These are phyloP conservation scores for Herpetospermum pedunculosum DNA, from an alignment of 306 rosid genomes.

Conservation along the genomic window DNA sequence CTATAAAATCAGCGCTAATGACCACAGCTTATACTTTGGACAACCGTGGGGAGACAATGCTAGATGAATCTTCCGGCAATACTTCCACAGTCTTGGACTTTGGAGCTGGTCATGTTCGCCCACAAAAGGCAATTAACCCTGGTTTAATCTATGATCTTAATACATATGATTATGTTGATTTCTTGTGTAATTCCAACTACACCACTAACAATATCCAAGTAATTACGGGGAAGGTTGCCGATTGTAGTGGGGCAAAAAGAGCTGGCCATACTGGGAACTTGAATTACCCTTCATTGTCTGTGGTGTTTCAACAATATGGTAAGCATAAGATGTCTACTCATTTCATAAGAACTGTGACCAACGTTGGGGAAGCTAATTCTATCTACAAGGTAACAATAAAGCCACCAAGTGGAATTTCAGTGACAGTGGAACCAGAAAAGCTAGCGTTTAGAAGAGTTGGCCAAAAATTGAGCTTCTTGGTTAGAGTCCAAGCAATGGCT, in stretches of 20 bases:
- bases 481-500: conserved; percentile 56
- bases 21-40: conserved; percentile 73
- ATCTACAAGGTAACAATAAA: conserved; percentile 41
- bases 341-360: conserved; percentile 72
- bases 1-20: conserved; percentile 73
- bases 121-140: conserved; percentile 73
- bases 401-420: conserved; percentile 43
- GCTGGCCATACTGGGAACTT: conserved; percentile 76
- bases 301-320: conserved; percentile 70
- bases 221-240: conserved; percentile 51
- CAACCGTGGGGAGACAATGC: conserved; percentile 47
- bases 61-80: conserved; percentile 79
- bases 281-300: conserved; percentile 73
- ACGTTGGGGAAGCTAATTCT: conserved; percentile 67
- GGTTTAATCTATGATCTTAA: conserved; percentile 58
- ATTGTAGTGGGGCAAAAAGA: conserved; percentile 55
- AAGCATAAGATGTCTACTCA: conserved; percentile 66
- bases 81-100: conserved; percentile 57
- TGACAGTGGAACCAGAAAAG: conserved; percentile 64
- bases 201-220: conserved; percentile 45
- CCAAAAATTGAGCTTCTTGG: conserved; percentile 72
- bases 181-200: conserved; percentile 80
- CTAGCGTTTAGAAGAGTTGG: conserved; percentile 56
- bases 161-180: conserved; percentile 54
- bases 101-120: conserved; percentile 87